Evolutionary conservation across 495 filamentous ascomycete species (phyloP).

Genomic region (Penicillium argentinense): DNA sequence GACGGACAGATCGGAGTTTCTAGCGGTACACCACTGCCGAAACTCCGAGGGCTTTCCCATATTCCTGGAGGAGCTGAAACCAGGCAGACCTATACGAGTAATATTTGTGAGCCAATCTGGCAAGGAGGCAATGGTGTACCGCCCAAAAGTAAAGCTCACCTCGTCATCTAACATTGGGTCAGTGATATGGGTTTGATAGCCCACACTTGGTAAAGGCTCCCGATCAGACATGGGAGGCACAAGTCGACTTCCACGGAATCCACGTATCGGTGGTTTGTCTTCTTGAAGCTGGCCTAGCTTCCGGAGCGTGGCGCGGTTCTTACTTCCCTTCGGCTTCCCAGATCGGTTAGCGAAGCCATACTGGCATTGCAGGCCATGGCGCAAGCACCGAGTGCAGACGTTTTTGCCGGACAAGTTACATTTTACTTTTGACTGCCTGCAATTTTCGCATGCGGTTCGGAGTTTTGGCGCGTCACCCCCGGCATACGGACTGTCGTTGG

Average conservation of each 20-base stretch:
- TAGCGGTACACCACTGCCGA: slow-evolving; percentile 10
- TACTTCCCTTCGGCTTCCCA: slow-evolving; percentile 50
- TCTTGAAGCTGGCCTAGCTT: slow-evolving; percentile 44
- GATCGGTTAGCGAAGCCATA: slow-evolving; percentile 48
- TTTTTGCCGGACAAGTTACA: slow-evolving; percentile 44
- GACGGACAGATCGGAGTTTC: slow-evolving; percentile 25
- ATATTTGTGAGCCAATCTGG: background rate
- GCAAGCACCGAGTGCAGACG: slow-evolving; percentile 44
- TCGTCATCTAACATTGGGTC: slow-evolving; percentile 23
- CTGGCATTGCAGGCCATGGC: slow-evolving; percentile 45
- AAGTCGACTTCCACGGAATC: slow-evolving; percentile 20
- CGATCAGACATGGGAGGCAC: slow-evolving; percentile 15
- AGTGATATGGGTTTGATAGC: slow-evolving; percentile 10
- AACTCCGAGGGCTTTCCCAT: slow-evolving; percentile 27
- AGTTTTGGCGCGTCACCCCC: slow-evolving; percentile 38
- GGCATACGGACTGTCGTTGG: slow-evolving; percentile 21
- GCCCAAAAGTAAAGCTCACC: slow-evolving; percentile 16
- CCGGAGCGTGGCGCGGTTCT: slow-evolving; percentile 45
- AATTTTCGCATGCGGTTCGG: slow-evolving; percentile 48
- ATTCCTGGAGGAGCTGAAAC: slow-evolving; percentile 19
- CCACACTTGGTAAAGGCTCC: slow-evolving; percentile 9
- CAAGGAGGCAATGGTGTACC: no score
- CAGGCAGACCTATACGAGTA: slow-evolving; percentile 17
- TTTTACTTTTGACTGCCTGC: slow-evolving; percentile 49
- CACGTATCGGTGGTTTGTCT: slow-evolving; percentile 25